A percentile compares a stretch with the other conserved stretches of the same genome.
Conservation (phyloP, 2,329 filamentous ascomycete species). For the Acephala macrosclerotiorum region DNA sequence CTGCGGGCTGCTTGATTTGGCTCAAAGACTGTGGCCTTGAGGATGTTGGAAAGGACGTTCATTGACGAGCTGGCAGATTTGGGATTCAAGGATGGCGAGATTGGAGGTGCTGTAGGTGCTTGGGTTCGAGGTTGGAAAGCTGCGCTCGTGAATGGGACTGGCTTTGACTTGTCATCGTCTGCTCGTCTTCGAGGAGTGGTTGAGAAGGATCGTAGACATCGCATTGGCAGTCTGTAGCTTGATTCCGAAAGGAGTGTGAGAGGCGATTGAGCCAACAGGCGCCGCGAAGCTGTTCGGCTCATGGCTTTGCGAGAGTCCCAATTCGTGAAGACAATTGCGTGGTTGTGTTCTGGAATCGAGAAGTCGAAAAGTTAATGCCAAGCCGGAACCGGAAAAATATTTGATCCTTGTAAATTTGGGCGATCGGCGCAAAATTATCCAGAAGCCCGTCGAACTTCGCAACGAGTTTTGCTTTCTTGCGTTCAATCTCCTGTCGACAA, state of each 20-base stretch:
- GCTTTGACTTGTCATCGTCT: slow-evolving; percentile 16
- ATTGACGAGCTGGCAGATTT: slow-evolving; percentile 14
- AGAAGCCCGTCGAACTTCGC: slow-evolving; percentile 28
- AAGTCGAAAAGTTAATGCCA: slow-evolving; percentile 37
- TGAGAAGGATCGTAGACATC: slow-evolving; percentile 45
- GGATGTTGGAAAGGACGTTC: slow-evolving; percentile 9
- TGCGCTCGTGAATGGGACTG: background rate
- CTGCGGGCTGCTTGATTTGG: slow-evolving; percentile 6
- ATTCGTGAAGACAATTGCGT: no score
- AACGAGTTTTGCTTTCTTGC: slow-evolving; percentile 21
- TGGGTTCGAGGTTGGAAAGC: slow-evolving; percentile 6
- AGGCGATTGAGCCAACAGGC: slow-evolving; percentile 41
- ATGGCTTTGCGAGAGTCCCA: slow-evolving; percentile 34
- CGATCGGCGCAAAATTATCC: slow-evolving; percentile 39
- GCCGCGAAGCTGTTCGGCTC: slow-evolving; percentile 40
- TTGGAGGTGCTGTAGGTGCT: background rate
- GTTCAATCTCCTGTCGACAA: slow-evolving; percentile 18
- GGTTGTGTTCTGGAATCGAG: background rate
- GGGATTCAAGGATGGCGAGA: slow-evolving; percentile 28
- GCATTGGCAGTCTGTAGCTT: slow-evolving; percentile 19
- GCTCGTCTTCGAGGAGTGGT: slow-evolving; percentile 39
- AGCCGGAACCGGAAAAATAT: slow-evolving; percentile 29
- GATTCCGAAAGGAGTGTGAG: slow-evolving; percentile 27
- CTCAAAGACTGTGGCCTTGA: slow-evolving; percentile 7
- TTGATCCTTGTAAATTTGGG: slow-evolving; percentile 25